These are phyloP conservation scores for Rhytidiadelphus loreus DNA, from an alignment of 225 moss, liverwort and hornwort genomes.

Conservation along the genomic window DNA sequence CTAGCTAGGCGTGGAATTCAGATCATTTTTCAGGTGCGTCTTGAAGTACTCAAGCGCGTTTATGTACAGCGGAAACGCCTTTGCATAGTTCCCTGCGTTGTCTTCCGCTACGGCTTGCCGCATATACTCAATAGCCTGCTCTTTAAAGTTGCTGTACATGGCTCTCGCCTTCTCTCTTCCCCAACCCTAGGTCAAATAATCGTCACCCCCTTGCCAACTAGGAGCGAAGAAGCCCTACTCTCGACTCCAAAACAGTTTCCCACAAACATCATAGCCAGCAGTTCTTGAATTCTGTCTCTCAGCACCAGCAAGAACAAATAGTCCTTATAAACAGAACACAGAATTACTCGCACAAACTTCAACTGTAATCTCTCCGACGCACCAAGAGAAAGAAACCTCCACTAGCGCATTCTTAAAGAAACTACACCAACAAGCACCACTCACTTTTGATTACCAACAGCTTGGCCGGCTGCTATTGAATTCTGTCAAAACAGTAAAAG, in stretches of 20 bases:
- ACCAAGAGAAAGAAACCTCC: not conserved
- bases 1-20: not conserved
- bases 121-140: conserved; percentile 99
- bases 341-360: not conserved
- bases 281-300: no score
- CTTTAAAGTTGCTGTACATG: conserved; percentile 99
- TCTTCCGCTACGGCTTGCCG: conserved; percentile 96
- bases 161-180: conserved; percentile 11
- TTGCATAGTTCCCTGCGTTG: conserved; percentile 97
- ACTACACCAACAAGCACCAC: not conserved
- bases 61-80: conserved; percentile 98
- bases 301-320: not conserved
- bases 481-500: not conserved
- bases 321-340: not conserved
- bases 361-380: not conserved
- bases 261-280: not conserved
- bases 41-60: conserved; percentile 99
- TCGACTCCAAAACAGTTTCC: not conserved
- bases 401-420: not conserved
- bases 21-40: conserved; percentile 64
- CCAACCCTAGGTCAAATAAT: conserved; percentile 26
- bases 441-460: not conserved
- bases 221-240: not conserved
- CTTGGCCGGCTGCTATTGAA: not conserved
- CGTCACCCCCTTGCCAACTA: conserved; percentile 16